phyloP scores from a whole-genome alignment of 116 monocot species.

The Iris pallida region DNA sequence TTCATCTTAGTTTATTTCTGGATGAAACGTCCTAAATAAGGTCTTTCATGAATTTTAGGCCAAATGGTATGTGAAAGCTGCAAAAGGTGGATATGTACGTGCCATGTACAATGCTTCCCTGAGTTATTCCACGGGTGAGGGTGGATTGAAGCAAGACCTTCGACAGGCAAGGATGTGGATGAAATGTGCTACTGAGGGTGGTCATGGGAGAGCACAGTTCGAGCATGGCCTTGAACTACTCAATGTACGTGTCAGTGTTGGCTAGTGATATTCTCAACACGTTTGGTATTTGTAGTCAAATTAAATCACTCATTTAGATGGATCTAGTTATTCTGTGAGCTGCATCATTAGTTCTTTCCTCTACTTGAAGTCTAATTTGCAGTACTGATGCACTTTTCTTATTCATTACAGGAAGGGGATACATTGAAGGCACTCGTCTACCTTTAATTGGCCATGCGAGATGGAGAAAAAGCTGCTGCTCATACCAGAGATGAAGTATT shows the following conservation, averaged over 20 bases:
- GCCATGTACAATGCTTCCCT: constrained; percentile 69
- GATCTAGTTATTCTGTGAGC: neutral
- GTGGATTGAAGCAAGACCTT: constrained; percentile 28
- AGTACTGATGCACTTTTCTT: neutral
- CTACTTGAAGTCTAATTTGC: neutral
- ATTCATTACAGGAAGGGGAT: constrained; percentile 19
- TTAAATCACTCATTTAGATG: neutral
- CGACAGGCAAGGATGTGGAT: constrained; percentile 41
- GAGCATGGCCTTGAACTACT: constrained; percentile 47
- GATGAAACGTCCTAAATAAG: too few species aligned
- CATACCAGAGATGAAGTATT: constrained; percentile 26
- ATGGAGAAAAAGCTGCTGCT: constrained; percentile 33
- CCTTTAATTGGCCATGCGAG: constrained; percentile 41
- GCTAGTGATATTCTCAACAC: too few species aligned
- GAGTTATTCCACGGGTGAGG: constrained; percentile 52
- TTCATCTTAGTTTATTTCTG: too few species aligned
- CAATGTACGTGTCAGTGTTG: constrained; percentile 26
- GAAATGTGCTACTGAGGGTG: constrained; percentile 54
- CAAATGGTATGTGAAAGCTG: constrained; percentile 59
- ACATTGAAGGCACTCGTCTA: constrained; percentile 30
- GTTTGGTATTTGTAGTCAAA: too few species aligned
- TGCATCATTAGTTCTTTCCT: neutral
- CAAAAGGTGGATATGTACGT: constrained; percentile 60
- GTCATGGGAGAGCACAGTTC: constrained; percentile 49
- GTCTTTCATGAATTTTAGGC: constrained; percentile 18